Percentiles rank a stretch among this genome's conserved stretches.
Conservation (phyloP, 805 yeast species). For the Lipomyces orientalis region DNA sequence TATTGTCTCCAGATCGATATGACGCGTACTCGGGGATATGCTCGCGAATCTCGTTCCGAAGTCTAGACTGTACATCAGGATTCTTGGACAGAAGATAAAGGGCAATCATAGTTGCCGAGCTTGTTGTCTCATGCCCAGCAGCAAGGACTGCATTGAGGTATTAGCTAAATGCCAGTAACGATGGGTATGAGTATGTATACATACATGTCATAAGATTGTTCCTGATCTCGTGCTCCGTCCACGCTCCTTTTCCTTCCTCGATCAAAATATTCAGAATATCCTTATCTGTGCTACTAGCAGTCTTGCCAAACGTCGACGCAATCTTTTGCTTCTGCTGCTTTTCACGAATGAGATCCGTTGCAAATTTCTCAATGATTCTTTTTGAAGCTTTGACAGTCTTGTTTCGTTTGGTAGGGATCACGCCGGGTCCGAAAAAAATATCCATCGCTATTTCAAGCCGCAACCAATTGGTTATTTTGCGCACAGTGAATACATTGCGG, state of each 20-base stretch:
- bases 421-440: conserved; percentile 11
- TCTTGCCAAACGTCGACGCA: conserved; percentile 24
- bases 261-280: conserved; percentile 26
- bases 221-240: conserved; percentile 22
- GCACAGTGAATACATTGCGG: conserved; percentile 12
- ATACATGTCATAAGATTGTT: conserved; percentile 31
- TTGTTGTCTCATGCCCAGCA: conserved; percentile 36
- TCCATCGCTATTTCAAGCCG: conserved; percentile 1
- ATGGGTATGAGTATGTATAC: not conserved
- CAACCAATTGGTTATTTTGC: not conserved
- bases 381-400: conserved; percentile 9
- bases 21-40: conserved; percentile 16
- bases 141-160: conserved; percentile 22
- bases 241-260: conserved; percentile 19
- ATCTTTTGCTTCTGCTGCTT: conserved; percentile 29
- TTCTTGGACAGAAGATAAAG: conserved; percentile 20
- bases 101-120: conserved; percentile 23
- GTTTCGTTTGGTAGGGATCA: conserved; percentile 16
- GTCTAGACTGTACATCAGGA: conserved; percentile 23
- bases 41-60: conserved; percentile 26
- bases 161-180: not conserved
- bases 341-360: conserved; percentile 20
- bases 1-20: not conserved
- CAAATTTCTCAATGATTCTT: conserved; percentile 10
- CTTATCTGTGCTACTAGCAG: conserved; percentile 11